Base-by-base conservation (phyloP, 306 rosid species). In the Heteromeles arbutifolia region DNA sequence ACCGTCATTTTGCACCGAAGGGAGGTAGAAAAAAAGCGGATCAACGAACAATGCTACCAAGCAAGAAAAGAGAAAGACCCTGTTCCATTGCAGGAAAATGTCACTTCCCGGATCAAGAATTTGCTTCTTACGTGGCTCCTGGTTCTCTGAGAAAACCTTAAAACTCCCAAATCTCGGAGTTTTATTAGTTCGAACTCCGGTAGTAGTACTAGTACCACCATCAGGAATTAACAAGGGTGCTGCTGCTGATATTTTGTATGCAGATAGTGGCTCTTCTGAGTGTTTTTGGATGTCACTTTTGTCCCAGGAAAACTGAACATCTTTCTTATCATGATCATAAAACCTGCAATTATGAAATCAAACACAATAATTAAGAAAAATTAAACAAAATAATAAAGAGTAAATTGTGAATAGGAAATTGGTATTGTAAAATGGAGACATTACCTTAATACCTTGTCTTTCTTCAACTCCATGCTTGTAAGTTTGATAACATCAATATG, bases 91-190 rank as follows among this genome's bases (percentile, higher is more conserved):
- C 84, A 95, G 67, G 81, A 83, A 80, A 4, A 75, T 39, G 32
- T 92, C 96, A 83, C 98, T 90, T 50, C 92, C 92, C 25, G 98
- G 98, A 82, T 95, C 96, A 77, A 92, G 83, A 83, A 92, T 86
- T 78, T 80, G 74, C 83, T 80, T 86, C 85, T 80, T 83, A 79
- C 77, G 67, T 10, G 80, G 75, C 80, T 82, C 85, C 34, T 86
- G 74, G 10, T 77, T 86, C 58, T 89, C 91, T 28, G 81, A 77
- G 77, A 86, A 84, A 67, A 78, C 91, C 83, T 82, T 89, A 13
- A 85, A 84, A 74, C 85, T 80, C 62, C 84, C 88, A 26, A 86
- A 72, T 17, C 81, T 72, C 4, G 84, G 77, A 79, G 58, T 79
- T 12, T 48, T 61, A 24, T 48, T 65, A 24, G 41, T 71, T 80